Base-by-base conservation (phyloP, 176 grass and related monocot genomes). In the Chloris gayana region DNA sequence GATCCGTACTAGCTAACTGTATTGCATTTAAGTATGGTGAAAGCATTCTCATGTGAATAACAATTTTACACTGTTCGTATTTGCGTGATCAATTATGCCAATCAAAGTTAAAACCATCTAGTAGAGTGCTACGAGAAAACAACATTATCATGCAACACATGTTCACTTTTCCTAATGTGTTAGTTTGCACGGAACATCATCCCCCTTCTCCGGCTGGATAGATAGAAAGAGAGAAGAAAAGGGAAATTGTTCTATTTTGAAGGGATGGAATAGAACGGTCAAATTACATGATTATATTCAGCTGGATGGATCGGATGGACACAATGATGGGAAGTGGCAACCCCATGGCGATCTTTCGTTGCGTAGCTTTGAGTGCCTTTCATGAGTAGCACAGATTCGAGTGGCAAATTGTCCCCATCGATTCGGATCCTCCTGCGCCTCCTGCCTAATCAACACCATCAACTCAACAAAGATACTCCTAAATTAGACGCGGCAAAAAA, bases 301-400 rank as follows among this genome's bases (percentile, higher is more conserved):
- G 42, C 21, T 9, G 57, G 37, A 71, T 77, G 37, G 9, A 64
- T 32, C 11, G 11, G 69, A 70, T 77, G 29, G 72, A 82, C 87
- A 83, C 46, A 50, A 84, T 80, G 45, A 85, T 85, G 83, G 70
- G 37, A 69, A 69, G n/a, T 4, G 30, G 75, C 30, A 78, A 78
- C 66, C 50, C 5, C 50, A 60, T 65, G 77, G 50, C 13, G 24
- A 60, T 41, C 58, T 85, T 73, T 53, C 37, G 61, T 89, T 85
- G 73, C 78, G 66, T 89, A 85, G 87, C 87, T 89, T 85, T 81
- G 71, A 85, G 80, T 85, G 64, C 82, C 66, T 72, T 75, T 45
- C 37, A 80, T 84, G 70, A 69, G 44, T 24, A 51, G 69, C 18
- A 22, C 75, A 67, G 78, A 82, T 88, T 89, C 73, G 47, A 89